These are phyloP conservation scores for Macrophomina tecta DNA, from an alignment of 2,329 filamentous ascomycete species.

Conservation along the genomic window DNA sequence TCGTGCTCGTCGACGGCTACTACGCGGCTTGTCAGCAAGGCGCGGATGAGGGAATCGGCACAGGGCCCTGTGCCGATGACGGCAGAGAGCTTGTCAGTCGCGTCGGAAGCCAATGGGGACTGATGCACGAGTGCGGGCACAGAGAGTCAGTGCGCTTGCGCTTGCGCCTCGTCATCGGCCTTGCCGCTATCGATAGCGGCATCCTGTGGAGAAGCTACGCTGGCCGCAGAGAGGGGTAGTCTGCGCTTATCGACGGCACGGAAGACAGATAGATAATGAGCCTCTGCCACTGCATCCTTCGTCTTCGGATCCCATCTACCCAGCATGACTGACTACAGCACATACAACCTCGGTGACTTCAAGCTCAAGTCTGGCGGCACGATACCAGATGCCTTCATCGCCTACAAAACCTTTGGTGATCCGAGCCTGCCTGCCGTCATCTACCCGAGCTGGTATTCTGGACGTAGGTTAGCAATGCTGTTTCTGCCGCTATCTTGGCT, in stretches of 20 bases:
- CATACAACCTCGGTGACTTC: constrained; percentile 69
- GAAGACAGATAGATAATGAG: neutral
- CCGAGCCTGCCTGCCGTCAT: constrained; percentile 68
- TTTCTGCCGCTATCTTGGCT: constrained; percentile 25
- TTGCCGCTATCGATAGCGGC: constrained; percentile 12
- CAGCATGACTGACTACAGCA: constrained; percentile 48
- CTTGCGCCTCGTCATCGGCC: neutral
- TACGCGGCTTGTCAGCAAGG: constrained; percentile 11
- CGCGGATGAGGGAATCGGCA: constrained; percentile 18
- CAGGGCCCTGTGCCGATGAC: constrained; percentile 13
- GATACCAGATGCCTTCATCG: constrained; percentile 70
- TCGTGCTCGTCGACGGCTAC: neutral
- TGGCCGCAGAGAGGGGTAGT: constrained; percentile 4
- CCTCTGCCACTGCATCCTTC: too few relatives aligned
- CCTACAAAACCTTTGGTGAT: constrained; percentile 78
- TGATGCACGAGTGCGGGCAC: neutral
- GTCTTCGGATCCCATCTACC: neutral
- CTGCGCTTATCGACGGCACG: constrained; percentile 8
- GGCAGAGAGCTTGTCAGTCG: neutral
- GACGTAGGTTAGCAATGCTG: constrained; percentile 49
- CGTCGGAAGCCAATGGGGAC: neutral
- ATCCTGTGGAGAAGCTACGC: neutral
- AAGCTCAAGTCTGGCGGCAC: constrained; percentile 68
- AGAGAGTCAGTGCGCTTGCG: constrained; percentile 6
- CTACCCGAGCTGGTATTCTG: constrained; percentile 80